Base-by-base conservation (phyloP, 352 stramenopile genomes). In the Thraustotheca clavata region DNA sequence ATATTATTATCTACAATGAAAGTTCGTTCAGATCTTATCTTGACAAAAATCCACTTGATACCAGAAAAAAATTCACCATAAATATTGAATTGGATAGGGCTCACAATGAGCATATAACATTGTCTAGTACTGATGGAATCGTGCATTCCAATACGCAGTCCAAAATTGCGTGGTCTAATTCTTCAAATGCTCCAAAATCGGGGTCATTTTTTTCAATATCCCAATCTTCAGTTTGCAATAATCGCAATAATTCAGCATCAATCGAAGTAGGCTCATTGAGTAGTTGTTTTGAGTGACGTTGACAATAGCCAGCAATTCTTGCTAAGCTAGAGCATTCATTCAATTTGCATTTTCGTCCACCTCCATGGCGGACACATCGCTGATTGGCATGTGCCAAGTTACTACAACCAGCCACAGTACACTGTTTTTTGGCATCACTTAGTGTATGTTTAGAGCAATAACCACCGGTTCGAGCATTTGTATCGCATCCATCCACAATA, bases 361-460 rank as follows among this genome's bases (percentile, higher is more conserved):
- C 50, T 18, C 50, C 50, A 49, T 60, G 50, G 20, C 50, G 50
- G n/a, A 60, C 50, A n/a, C 50, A 60, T 5, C 48, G 43, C 48
- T 60, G 50, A 48, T 60, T 49, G 16, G 50, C 43, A 49, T 60
- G 50, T 12, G 50, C 50, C 48, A 49, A 38, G 24, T 60, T 60
- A 18, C 48, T 49, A 24, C 50, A 60, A 26, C 50, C 50, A 5
- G 43, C 50, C 20, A 60, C 3, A 34, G 12, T 40, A 39, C 49
- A 52, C 24, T 11, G 46, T 11, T 11, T 52, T 29, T 24, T 52
- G 11, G 12, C 34, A 24, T 1, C 16, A 26, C 11, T 18, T 29
- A 11, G 78, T 38, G 79, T 87, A 73, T 89, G 80, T 48, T 79
- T 77, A 61, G 87, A 87, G 62, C 80, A 89, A 1, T 87, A 68